A percentile compares a stretch with the other conserved stretches of the same genome.
phyloP scores from a whole-genome alignment of 2,329 filamentous ascomycete genomes.

The Zymoseptoria pseudotritici region DNA sequence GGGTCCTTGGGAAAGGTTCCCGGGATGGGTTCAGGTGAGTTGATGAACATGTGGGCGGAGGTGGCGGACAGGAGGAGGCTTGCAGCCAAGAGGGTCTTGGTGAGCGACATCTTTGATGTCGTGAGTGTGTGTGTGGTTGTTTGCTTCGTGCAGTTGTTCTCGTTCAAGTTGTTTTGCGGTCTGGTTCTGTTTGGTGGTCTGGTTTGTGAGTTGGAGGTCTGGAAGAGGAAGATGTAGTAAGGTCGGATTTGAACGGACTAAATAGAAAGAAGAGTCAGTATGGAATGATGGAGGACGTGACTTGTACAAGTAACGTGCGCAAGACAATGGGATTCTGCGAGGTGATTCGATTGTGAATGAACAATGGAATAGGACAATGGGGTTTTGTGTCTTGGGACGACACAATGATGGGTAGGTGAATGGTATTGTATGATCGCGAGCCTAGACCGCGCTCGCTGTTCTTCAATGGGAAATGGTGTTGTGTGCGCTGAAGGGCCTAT shows the following conservation, averaged over 20 bases:
- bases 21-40: constrained; percentile 54
- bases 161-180: neutral
- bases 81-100: constrained; percentile 35
- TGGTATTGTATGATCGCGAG: neutral
- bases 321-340: neutral
- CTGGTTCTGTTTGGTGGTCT: neutral
- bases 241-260: too few relatives aligned
- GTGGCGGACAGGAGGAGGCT: constrained; percentile 51
- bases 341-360: neutral
- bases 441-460: neutral
- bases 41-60: constrained; percentile 68
- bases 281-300: neutral
- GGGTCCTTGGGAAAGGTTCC: constrained; percentile 54
- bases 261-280: neutral
- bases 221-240: neutral
- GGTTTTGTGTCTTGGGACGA: neutral
- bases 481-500: neutral
- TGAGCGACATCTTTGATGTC: neutral
- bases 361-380: neutral
- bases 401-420: neutral
- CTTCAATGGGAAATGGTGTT: neutral
- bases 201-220: neutral
- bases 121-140: neutral
- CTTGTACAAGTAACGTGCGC: neutral
- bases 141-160: neutral